Evolutionary conservation across 1,139 yeast species (phyloP).

Genomic region (Meyerozyma carpophila): DNA sequence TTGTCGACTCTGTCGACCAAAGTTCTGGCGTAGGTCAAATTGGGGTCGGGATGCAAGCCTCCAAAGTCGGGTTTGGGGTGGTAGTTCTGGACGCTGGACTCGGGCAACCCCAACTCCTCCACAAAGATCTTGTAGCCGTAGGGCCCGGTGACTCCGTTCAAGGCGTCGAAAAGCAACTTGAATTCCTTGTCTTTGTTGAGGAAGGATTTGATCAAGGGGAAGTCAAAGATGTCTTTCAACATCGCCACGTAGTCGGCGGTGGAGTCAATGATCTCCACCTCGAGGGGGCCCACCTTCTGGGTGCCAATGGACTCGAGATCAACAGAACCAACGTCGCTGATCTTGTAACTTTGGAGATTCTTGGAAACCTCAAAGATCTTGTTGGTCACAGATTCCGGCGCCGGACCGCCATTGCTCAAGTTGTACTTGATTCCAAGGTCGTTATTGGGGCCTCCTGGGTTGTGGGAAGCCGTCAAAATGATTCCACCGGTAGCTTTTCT

Average conservation of each 20-base stretch:
- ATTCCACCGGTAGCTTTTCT: slow-evolving; percentile 87
- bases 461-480: slow-evolving; percentile 93
- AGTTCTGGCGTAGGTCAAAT: slow-evolving; percentile 87
- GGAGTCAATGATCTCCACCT: slow-evolving; percentile 77
- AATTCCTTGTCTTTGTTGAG: slow-evolving; percentile 49
- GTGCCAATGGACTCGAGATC: slow-evolving; percentile 60
- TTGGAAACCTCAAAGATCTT: slow-evolving; percentile 72
- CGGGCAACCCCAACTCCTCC: slow-evolving; percentile 76
- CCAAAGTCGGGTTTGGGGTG: slow-evolving; percentile 87
- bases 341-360: slow-evolving; percentile 53
- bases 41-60: slow-evolving; percentile 97
- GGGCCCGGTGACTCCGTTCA: slow-evolving; percentile 97
- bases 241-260: slow-evolving; percentile 71
- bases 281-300: slow-evolving; percentile 39
- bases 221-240: slow-evolving; percentile 85
- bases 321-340: slow-evolving; percentile 51
- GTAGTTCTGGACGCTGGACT: slow-evolving; percentile 68
- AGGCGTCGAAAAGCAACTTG: slow-evolving; percentile 78
- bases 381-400: slow-evolving; percentile 94
- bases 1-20: slow-evolving; percentile 80
- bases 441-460: slow-evolving; percentile 95
- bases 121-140: slow-evolving; percentile 83
- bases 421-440: slow-evolving; percentile 97
- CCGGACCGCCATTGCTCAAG: slow-evolving; percentile 95
- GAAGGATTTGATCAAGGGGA: slow-evolving; percentile 71